Evolutionary conservation across 371 early-diverging fungal genomes (phyloP).

Genomic region (Haplosporangium sp.): DNA sequence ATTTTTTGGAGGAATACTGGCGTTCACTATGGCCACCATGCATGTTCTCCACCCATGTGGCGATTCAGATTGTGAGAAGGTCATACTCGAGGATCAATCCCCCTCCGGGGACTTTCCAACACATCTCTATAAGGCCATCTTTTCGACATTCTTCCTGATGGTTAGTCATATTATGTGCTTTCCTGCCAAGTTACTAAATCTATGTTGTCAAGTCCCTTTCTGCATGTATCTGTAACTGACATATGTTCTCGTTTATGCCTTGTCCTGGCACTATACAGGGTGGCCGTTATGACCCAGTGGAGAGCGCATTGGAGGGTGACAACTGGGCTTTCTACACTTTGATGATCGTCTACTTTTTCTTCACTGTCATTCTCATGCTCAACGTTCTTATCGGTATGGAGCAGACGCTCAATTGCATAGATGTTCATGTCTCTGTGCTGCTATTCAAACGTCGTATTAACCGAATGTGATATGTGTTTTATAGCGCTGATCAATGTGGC

Average conservation of each 20-base stretch:
- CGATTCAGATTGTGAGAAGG: neutral
- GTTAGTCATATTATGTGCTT: neutral
- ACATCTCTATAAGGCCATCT: neutral
- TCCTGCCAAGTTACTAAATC: neutral
- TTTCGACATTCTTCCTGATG: neutral
- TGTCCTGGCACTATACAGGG: neutral
- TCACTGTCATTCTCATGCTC: constrained; percentile 30
- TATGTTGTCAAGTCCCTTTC: neutral
- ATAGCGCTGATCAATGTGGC: constrained; percentile 7
- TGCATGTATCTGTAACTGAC: neutral
- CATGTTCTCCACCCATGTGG: constrained; percentile 7
- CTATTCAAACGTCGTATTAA: neutral
- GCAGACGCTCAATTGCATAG: neutral
- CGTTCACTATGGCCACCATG: constrained; percentile 18
- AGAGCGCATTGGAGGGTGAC: neutral
- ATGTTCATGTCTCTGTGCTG: neutral
- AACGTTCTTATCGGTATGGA: constrained; percentile 27
- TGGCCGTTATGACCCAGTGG: constrained; percentile 4
- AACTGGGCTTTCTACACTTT: constrained; percentile 10
- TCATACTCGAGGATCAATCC: neutral
- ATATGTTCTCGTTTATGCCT: neutral
- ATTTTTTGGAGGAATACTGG: constrained; percentile 12
- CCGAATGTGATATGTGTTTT: neutral
- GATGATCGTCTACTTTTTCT: constrained; percentile 28
- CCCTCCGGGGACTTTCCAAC: neutral